These are phyloP conservation scores for Peniophora sp. DNA, from an alignment of 1,284 basidiomycete species.

Conservation along the genomic window DNA sequence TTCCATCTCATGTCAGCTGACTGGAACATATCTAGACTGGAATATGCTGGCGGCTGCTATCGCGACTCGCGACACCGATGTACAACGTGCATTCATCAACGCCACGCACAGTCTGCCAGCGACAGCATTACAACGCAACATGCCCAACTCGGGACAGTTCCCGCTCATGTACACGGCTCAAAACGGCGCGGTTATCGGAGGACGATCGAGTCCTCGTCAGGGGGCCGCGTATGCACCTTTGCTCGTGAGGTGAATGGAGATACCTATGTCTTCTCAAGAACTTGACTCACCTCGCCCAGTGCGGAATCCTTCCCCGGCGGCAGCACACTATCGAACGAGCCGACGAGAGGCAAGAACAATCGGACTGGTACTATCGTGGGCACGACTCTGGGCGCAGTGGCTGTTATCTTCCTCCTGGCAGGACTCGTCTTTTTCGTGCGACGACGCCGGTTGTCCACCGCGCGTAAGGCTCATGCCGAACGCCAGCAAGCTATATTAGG, in stretches of 20 bases:
- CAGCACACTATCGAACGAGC: too few species aligned
- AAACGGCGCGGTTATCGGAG: background rate
- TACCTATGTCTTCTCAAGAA: too few species aligned
- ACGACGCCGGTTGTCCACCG: too few species aligned
- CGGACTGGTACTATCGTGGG: too few species aligned
- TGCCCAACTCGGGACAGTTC: background rate
- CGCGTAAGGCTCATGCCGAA: too few species aligned
- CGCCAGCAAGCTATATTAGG: too few species aligned
- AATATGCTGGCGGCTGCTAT: conserved; percentile 27
- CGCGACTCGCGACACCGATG: conserved; percentile 16
- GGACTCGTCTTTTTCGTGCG: too few species aligned
- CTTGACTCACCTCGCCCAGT: too few species aligned
- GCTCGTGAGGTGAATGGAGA: conserved; percentile 18
- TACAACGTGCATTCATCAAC: conserved; percentile 24
- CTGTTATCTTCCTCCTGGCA: too few species aligned
- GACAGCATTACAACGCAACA: background rate
- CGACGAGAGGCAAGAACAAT: too few species aligned
- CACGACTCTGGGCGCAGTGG: too few species aligned
- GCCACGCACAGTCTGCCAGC: background rate
- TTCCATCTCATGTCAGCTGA: background rate
- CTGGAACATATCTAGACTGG: conserved; percentile 23
- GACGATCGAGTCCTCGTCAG: conserved; percentile 18
- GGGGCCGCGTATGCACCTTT: conserved; percentile 26
- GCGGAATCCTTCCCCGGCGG: too few species aligned
- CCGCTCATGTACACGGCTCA: background rate